Evolutionary conservation across 2,329 filamentous ascomycete species (phyloP).

Genomic region (Fonsecaea nubica): DNA sequence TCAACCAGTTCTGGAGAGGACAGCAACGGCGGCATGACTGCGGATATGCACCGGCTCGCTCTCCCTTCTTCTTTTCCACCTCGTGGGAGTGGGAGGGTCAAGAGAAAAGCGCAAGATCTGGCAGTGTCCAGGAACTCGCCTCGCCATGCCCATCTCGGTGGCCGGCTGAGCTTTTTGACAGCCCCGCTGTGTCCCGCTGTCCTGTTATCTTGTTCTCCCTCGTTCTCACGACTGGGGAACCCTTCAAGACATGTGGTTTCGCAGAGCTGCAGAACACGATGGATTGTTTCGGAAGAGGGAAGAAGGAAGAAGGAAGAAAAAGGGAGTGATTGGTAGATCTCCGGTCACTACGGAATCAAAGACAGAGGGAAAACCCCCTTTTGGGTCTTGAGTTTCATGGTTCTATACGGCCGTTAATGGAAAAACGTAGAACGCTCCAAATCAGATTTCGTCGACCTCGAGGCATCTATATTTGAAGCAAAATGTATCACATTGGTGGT

Average conservation of each 20-base stretch:
- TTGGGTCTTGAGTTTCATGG: neutral
- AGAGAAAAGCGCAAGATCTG: too few relatives aligned
- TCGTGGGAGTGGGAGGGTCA: too few relatives aligned
- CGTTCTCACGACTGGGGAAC: too few relatives aligned
- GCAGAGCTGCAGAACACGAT: neutral
- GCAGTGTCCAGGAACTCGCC: too few relatives aligned
- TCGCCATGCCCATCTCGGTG: too few relatives aligned
- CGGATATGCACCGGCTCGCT: neutral
- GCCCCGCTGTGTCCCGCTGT: too few relatives aligned
- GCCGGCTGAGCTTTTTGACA: too few relatives aligned
- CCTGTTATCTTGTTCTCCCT: too few relatives aligned
- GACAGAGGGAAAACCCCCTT: neutral
- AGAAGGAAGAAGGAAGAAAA: neutral
- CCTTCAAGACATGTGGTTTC: too few relatives aligned
- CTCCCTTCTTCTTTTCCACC: too few relatives aligned
- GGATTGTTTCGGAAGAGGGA: neutral
- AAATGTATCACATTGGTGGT: neutral
- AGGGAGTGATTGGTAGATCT: neutral
- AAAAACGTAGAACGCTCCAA: neutral
- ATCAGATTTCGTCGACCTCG: neutral
- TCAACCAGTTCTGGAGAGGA: neutral
- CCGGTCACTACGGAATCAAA: neutral
- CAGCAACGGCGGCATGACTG: too few relatives aligned
- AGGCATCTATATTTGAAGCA: neutral
- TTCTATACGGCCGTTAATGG: neutral